Evolutionary conservation across 2,329 filamentous ascomycete species (phyloP).

Genomic region (Colletotrichum abscissum): DNA sequence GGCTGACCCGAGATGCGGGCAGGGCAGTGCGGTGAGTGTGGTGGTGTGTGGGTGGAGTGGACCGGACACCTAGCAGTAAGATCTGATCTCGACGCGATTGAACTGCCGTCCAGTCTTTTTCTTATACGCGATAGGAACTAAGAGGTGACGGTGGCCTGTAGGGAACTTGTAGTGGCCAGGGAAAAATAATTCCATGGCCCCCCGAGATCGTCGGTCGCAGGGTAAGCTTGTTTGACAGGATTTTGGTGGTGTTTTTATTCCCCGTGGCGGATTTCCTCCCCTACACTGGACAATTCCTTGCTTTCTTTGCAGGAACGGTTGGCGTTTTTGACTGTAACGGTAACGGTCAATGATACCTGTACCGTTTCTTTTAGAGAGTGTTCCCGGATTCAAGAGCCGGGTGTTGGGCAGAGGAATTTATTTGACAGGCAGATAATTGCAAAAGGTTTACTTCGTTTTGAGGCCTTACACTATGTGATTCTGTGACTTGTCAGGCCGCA

Average conservation of each 20-base stretch:
- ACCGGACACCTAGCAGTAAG: slow-evolving; percentile 1
- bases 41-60: slow-evolving; percentile 19
- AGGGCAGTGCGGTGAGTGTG: slow-evolving; percentile 6
- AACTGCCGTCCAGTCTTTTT: background rate
- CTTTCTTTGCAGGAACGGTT: slow-evolving; percentile 1
- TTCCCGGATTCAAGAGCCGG: background rate
- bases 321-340: slow-evolving; percentile 6
- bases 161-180: background rate
- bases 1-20: slow-evolving; percentile 24
- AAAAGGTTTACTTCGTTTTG: background rate
- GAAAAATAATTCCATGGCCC: background rate
- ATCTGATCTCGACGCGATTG: slow-evolving; percentile 17
- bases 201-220: background rate
- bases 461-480: background rate
- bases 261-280: too few species aligned
- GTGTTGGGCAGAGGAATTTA: background rate
- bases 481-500: background rate
- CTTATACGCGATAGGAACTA: slow-evolving; percentile 5
- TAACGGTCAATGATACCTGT: background rate
- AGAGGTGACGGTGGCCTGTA: background rate
- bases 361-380: background rate
- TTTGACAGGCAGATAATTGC: background rate
- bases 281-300: background rate
- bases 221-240: background rate
- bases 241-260: background rate